These are phyloP conservation scores for Endocarpon pusillum DNA, from an alignment of 495 filamentous ascomycete species.

Conservation along the genomic window DNA sequence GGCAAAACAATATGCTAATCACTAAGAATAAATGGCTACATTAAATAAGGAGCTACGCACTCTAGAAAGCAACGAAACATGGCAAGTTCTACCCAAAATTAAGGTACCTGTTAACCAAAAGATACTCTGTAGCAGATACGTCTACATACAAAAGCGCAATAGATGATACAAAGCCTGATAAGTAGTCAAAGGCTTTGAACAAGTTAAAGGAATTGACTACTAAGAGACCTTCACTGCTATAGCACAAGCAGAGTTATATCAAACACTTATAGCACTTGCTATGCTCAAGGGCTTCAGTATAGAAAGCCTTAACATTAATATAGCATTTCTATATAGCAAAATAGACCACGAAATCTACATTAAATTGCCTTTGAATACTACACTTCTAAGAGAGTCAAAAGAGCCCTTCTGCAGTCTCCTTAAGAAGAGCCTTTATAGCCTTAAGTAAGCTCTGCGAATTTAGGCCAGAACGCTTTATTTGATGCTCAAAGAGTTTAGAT, in stretches of 20 bases:
- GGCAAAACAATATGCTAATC: no score
- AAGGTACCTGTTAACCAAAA: no score
- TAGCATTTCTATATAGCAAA: conserved; percentile 16
- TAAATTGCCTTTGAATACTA: conserved; percentile 11
- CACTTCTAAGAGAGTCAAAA: conserved; percentile 6
- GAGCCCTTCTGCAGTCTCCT: conserved; percentile 15
- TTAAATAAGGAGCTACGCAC: no score
- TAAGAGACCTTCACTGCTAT: conserved; percentile 24
- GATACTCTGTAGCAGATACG: no score
- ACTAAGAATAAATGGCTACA: no score
- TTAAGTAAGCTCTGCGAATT: conserved; percentile 22
- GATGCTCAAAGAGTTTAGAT: conserved; percentile 13
- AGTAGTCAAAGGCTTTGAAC: neutral
- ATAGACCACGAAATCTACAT: conserved; percentile 17
- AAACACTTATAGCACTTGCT: conserved; percentile 14
- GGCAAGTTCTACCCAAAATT: no score
- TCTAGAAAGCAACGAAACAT: no score
- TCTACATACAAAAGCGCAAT: no score
- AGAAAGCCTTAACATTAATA: conserved; percentile 19
- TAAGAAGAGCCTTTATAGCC: conserved; percentile 21
- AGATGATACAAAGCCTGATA: neutral
- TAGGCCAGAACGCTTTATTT: no score
- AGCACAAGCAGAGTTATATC: conserved; percentile 21
- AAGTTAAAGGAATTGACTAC: conserved; percentile 21
- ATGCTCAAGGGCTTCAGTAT: conserved; percentile 13